These are phyloP conservation scores for Scutellaria galericulata DNA, from an alignment of 257 asterid genomes.

Conservation along the genomic window DNA sequence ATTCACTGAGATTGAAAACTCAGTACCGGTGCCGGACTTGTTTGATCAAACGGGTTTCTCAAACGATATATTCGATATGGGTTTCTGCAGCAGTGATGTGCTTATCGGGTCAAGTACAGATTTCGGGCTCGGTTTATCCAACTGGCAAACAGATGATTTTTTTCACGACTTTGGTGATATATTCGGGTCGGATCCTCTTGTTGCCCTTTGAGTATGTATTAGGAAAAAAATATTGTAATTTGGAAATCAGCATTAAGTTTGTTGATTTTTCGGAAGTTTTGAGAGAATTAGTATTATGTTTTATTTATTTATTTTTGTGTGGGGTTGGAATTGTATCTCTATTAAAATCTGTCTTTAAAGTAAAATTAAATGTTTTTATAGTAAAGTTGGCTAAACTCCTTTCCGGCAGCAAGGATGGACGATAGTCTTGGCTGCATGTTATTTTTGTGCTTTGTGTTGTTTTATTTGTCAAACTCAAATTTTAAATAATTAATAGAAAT, in stretches of 20 bases:
- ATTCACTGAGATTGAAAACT: slow-evolving; percentile 53
- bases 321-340: slow-evolving; percentile 2
- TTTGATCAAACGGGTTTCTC: slow-evolving; percentile 54
- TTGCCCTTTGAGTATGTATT: slow-evolving; percentile 30
- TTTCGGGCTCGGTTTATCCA: slow-evolving; percentile 47
- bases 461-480: background rate
- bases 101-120: slow-evolving; percentile 53
- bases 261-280: slow-evolving; percentile 46
- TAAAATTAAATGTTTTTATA: slow-evolving; percentile 2
- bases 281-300: slow-evolving; percentile 27
- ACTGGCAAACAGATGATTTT: slow-evolving; percentile 58
- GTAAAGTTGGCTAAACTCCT: slow-evolving; percentile 25
- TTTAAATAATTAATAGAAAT: no score
- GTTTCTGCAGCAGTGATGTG: slow-evolving; percentile 38
- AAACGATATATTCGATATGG: slow-evolving; percentile 47
- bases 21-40: slow-evolving; percentile 50
- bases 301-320: slow-evolving; percentile 7
- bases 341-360: slow-evolving; percentile 7
- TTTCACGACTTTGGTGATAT: slow-evolving; percentile 77
- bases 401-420: slow-evolving; percentile 44
- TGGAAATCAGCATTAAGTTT: slow-evolving; percentile 37
- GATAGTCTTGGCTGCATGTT: slow-evolving; percentile 29
- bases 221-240: slow-evolving; percentile 1
- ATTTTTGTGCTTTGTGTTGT: slow-evolving; percentile 38
- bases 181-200: slow-evolving; percentile 87